These are phyloP conservation scores for Mortierella sp. DNA, from an alignment of 371 early-diverging fungal genomes.

Conservation along the genomic window DNA sequence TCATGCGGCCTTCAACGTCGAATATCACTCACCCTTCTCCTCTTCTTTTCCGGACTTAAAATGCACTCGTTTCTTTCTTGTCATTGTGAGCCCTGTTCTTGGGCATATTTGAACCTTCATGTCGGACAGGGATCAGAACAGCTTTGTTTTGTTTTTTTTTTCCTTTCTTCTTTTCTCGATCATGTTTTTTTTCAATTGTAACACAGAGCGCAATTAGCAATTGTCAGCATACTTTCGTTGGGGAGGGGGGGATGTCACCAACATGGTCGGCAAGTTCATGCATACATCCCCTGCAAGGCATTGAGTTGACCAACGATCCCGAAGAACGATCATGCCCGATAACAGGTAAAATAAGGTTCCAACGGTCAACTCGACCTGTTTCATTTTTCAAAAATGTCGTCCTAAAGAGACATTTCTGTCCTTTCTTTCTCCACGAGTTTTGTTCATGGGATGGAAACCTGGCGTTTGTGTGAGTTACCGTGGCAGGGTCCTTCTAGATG, in stretches of 20 bases:
- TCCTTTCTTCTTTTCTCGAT: neutral
- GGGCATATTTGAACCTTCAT: neutral
- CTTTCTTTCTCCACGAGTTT: neutral
- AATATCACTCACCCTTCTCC: neutral
- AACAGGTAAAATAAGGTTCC: neutral
- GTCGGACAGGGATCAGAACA: neutral
- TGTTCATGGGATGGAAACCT: too few species aligned
- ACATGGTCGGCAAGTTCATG: neutral
- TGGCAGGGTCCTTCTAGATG: too few species aligned
- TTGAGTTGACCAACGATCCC: too few species aligned
- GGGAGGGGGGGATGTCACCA: neutral
- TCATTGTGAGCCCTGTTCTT: neutral
- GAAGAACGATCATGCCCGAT: neutral
- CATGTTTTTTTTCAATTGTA: neutral
- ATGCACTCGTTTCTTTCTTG: neutral
- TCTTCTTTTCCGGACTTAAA: neutral
- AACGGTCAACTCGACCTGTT: neutral
- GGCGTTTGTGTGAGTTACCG: too few species aligned
- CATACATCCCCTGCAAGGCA: neutral
- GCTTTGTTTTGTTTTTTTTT: neutral
- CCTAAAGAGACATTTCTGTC: neutral
- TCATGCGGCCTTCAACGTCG: neutral
- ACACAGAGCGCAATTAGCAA: neutral
- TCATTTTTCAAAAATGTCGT: neutral
- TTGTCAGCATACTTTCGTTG: neutral